phyloP scores from a whole-genome alignment of 805 yeast genomes.

The Zygosaccharomyces pseudorouxii region DNA sequence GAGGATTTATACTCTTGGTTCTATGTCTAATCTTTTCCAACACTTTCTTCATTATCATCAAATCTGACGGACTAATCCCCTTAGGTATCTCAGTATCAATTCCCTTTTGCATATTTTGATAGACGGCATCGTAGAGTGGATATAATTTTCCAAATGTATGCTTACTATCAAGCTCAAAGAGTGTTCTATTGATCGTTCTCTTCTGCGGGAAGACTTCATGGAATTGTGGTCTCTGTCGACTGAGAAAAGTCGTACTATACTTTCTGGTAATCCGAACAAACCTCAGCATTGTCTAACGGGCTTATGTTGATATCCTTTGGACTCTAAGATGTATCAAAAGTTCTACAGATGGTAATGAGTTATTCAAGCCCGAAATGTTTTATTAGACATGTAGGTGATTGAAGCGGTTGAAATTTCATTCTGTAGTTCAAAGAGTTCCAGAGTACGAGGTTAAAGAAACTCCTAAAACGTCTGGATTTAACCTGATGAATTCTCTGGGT shows the following conservation, averaged over 20 bases:
- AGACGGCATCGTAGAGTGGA: constrained; percentile 50
- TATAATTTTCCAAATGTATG: constrained; percentile 49
- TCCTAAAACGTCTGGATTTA: neutral
- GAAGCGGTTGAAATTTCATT: neutral
- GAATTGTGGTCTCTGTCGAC: constrained; percentile 34
- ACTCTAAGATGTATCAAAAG: neutral
- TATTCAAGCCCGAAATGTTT: neutral
- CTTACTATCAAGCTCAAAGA: constrained; percentile 64
- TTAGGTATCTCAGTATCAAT: constrained; percentile 39
- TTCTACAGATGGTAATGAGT: neutral
- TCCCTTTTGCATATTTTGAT: constrained; percentile 40
- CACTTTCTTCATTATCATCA: constrained; percentile 64
- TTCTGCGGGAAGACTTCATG: constrained; percentile 53
- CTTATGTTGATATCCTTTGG: neutral
- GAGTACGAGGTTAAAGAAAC: neutral
- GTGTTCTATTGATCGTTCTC: constrained; percentile 49
- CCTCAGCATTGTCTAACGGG: constrained; percentile 2
- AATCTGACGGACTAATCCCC: constrained; percentile 49
- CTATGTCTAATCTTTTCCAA: constrained; percentile 56
- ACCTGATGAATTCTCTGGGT: neutral
- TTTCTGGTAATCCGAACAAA: neutral
- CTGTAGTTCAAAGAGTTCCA: neutral
- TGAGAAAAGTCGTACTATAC: constrained; percentile 1
- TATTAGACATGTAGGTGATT: too few relatives aligned
- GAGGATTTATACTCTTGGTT: constrained; percentile 54